These are phyloP conservation scores for Pleurotus giganteus DNA, from an alignment of 768 basidiomycete genomes.

Conservation along the genomic window DNA sequence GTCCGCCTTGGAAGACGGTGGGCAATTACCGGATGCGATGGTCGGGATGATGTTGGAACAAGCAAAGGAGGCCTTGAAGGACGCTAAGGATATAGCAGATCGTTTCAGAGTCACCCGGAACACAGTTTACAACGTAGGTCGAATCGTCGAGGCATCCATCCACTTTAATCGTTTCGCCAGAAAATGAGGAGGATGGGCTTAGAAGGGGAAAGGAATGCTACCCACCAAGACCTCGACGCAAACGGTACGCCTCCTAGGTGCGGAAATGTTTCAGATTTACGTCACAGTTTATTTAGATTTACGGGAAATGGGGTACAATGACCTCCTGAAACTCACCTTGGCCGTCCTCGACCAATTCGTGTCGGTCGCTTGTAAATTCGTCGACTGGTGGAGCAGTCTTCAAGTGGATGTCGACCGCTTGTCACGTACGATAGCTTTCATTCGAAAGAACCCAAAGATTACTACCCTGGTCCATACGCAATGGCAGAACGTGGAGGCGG, in stretches of 20 bases:
- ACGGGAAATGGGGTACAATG: neutral
- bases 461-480: neutral
- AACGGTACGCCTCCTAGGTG: neutral
- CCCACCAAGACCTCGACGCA: too few relatives aligned
- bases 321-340: neutral
- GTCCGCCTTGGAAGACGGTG: neutral
- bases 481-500: neutral
- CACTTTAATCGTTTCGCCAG: neutral
- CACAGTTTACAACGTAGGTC: neutral
- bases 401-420: slow-evolving; percentile 1
- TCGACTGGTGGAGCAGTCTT: neutral
- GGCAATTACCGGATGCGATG: neutral
- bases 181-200: neutral
- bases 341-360: neutral
- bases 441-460: neutral
- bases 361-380: neutral
- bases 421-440: neutral
- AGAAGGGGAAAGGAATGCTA: too few relatives aligned
- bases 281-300: neutral
- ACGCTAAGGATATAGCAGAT: neutral
- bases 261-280: neutral
- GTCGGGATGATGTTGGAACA: neutral
- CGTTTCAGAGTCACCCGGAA: neutral
- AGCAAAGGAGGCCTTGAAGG: neutral
- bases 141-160: neutral